Percentiles rank a stretch among this genome's conserved stretches.
These are phyloP conservation scores for Candida easanensis DNA, from an alignment of 805 yeast genomes.

Conservation along the genomic window DNA sequence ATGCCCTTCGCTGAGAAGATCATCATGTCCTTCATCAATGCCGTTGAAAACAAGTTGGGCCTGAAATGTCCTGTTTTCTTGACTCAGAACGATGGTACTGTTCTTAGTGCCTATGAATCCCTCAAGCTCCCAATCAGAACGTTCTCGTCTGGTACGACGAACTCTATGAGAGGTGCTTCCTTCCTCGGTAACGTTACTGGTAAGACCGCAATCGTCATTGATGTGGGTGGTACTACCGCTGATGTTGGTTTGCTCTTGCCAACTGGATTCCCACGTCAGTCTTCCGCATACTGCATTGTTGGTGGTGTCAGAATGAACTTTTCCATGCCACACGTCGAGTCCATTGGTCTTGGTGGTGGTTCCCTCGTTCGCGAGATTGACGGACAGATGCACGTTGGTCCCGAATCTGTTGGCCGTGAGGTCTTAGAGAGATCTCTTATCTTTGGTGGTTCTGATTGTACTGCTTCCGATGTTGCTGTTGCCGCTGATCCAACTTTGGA, in stretches of 20 bases:
- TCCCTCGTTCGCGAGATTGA: slow-evolving; percentile 36
- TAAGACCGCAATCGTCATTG: slow-evolving; percentile 37
- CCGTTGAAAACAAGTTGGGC: slow-evolving; percentile 33
- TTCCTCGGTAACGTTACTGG: slow-evolving; percentile 34
- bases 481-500: slow-evolving; percentile 16
- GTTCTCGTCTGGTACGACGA: slow-evolving; percentile 48
- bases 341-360: slow-evolving; percentile 51
- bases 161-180: slow-evolving; percentile 47
- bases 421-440: slow-evolving; percentile 30
- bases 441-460: slow-evolving; percentile 41
- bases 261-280: slow-evolving; percentile 46
- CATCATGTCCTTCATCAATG: slow-evolving; percentile 37
- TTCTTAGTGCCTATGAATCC: slow-evolving; percentile 39
- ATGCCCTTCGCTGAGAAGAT: slow-evolving; percentile 40
- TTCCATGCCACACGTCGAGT: slow-evolving; percentile 49
- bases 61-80: slow-evolving; percentile 37
- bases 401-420: slow-evolving; percentile 46
- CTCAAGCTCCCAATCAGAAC: slow-evolving; percentile 41
- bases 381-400: slow-evolving; percentile 37
- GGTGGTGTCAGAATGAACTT: slow-evolving; percentile 50
- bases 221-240: slow-evolving; percentile 50
- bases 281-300: slow-evolving; percentile 39
- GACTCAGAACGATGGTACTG: slow-evolving; percentile 50
- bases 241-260: slow-evolving; percentile 47
- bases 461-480: slow-evolving; percentile 39